Evolutionary conservation across 108 stramenopile species (phyloP).

Genomic region (Aurantiochytrium sp.): DNA sequence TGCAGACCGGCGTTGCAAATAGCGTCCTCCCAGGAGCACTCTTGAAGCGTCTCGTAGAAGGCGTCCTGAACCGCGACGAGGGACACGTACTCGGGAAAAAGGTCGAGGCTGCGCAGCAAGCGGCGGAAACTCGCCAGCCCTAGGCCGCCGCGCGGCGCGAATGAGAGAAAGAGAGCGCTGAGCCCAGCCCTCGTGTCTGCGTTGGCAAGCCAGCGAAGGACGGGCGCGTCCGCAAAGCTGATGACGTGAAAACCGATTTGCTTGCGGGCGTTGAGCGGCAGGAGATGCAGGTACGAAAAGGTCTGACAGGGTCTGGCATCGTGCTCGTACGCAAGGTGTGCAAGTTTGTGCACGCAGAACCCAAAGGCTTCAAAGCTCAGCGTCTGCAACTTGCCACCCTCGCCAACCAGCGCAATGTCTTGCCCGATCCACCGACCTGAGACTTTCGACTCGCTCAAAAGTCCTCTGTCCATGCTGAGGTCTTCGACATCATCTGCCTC

Average conservation of each 20-base stretch:
- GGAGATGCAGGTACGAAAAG: neutral
- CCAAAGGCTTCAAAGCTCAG: neutral
- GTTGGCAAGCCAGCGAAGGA: neutral
- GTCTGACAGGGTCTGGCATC: neutral
- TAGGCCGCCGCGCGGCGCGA: neutral
- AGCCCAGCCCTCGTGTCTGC: neutral
- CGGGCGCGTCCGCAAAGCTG: neutral
- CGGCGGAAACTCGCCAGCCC: neutral
- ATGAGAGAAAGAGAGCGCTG: neutral
- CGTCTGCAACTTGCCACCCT: neutral
- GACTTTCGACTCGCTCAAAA: too few relatives aligned
- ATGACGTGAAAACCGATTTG: neutral
- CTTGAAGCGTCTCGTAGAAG: constrained; percentile 5
- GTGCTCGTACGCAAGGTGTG: neutral
- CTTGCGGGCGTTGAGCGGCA: neutral
- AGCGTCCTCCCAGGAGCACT: neutral
- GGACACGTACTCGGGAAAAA: constrained; percentile 5
- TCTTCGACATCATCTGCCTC: too few relatives aligned
- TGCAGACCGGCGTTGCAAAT: neutral
- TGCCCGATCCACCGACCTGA: too few relatives aligned
- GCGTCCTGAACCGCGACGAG: neutral
- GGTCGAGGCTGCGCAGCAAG: neutral
- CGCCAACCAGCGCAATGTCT: too few relatives aligned
- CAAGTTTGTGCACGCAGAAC: neutral
- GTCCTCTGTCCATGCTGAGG: too few relatives aligned